Evolutionary conservation across 257 asterid species (phyloP), one percentile per base, ranked within the genome.

Genomic region (Scutellaria barbata): DNA sequence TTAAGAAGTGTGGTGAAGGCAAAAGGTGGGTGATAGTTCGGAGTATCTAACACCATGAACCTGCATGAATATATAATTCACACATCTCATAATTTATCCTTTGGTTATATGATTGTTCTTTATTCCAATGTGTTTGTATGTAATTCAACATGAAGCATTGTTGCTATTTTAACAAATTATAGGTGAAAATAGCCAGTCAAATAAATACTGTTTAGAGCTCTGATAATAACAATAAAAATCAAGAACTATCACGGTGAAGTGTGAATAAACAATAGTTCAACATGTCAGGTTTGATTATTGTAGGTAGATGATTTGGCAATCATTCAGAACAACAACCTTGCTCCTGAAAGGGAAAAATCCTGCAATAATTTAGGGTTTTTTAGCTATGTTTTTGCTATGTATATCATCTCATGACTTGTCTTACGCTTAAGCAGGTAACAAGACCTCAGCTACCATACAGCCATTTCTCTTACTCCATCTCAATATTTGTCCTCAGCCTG

Each of bases 401-500:
- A 46, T 52, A 59, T 46, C 60, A 42, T 58, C 61, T 68, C 76
- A 76, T 42, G 22, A 42, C 59, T 72, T 61, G 5, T 54, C 58
- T 74, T 65, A 54, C 59, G 6, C 76, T 46, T 63, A 71, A 73
- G 69, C 86, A 90, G 97, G 90, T 55, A 80, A 62, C 77, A 88
- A 88, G 83, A 83, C 89, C 64, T 90, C 97, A 58, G 94, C 87
- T 45, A 90, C 97, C 57, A 74, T 88, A 78, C 96, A 90, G 48
- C 97, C 97, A 68, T 90, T 86, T 84, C 89, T 90, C 79, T 75
- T 90, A 80, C 94, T 88, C 78, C 97, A 90, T 78, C 94, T 90
- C 43, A 85, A 90, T 81, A 83, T 90, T 73, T 85, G 77, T 69
- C 96, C 94, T 7, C 94, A 90, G 69, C 84, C 77, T 61, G 81